A percentile compares a stretch with the other conserved stretches of the same genome.
These are phyloP conservation scores for Leccinum solheimii DNA, from an alignment of 1,284 basidiomycete species.

Conservation along the genomic window DNA sequence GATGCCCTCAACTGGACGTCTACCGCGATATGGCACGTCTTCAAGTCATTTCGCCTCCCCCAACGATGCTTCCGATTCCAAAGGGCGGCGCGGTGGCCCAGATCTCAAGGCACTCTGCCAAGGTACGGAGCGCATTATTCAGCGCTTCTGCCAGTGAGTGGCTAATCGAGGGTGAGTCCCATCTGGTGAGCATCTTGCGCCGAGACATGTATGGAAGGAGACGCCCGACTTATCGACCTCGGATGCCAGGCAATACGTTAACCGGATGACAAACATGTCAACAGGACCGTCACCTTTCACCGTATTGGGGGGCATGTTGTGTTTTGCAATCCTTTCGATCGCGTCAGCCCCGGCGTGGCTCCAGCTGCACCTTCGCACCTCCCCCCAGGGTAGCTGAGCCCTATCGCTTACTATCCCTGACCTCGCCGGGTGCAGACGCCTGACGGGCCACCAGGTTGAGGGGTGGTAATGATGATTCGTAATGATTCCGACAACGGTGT, in stretches of 20 bases:
- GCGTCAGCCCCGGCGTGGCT: not conserved
- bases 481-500: not conserved
- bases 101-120: constrained; percentile 21
- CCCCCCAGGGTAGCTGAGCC: not conserved
- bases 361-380: not conserved
- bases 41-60: constrained; percentile 27
- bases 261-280: constrained; percentile 15
- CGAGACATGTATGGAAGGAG: constrained; percentile 17
- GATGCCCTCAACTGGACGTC: not conserved
- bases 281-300: not conserved
- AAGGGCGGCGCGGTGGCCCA: constrained; percentile 7
- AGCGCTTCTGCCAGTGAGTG: constrained; percentile 9
- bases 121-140: constrained; percentile 17
- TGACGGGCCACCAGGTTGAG: not conserved
- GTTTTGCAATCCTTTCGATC: not conserved
- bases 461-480: not conserved
- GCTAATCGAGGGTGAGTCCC: constrained; percentile 11
- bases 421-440: not conserved
- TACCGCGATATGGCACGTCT: constrained; percentile 12
- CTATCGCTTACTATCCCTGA: not conserved
- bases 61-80: constrained; percentile 13
- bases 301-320: not conserved
- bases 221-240: constrained; percentile 7
- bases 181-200: constrained; percentile 21
- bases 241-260: constrained; percentile 12